phyloP scores from a whole-genome alignment of 208 protist species.

The Porcisia deanei region DNA sequence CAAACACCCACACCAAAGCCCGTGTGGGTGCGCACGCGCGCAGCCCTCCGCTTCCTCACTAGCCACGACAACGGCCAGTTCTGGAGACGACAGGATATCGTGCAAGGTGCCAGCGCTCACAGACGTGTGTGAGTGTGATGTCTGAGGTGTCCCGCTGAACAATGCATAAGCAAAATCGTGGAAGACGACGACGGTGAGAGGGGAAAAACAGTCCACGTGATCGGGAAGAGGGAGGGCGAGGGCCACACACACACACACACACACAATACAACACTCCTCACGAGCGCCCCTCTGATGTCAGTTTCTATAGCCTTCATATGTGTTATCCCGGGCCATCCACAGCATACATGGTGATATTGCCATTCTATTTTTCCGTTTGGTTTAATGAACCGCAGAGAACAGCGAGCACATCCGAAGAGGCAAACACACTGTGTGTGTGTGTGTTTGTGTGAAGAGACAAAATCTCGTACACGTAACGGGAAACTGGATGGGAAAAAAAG shows the following conservation, averaged over 20 bases:
- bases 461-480: neutral
- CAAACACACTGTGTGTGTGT: no score
- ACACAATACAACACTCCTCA: neutral
- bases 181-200: neutral
- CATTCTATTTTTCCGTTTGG: no score
- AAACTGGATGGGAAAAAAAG: neutral
- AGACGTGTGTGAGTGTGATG: neutral
- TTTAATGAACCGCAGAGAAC: neutral
- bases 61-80: neutral
- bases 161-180: neutral
- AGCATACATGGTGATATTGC: neutral
- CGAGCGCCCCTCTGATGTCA: neutral
- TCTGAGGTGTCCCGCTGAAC: neutral
- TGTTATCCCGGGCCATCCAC: neutral
- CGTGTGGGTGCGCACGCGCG: neutral
- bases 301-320: neutral
- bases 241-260: neutral
- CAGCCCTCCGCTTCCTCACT: neutral
- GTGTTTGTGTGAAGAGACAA: neutral
- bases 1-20: neutral
- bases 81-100: neutral
- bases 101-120: neutral
- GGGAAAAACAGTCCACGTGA: neutral
- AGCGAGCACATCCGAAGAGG: neutral
- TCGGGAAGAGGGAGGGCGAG: neutral